These are phyloP conservation scores for Cryptococcus maquisensis DNA, from an alignment of 1,284 basidiomycete genomes.

Conservation along the genomic window DNA sequence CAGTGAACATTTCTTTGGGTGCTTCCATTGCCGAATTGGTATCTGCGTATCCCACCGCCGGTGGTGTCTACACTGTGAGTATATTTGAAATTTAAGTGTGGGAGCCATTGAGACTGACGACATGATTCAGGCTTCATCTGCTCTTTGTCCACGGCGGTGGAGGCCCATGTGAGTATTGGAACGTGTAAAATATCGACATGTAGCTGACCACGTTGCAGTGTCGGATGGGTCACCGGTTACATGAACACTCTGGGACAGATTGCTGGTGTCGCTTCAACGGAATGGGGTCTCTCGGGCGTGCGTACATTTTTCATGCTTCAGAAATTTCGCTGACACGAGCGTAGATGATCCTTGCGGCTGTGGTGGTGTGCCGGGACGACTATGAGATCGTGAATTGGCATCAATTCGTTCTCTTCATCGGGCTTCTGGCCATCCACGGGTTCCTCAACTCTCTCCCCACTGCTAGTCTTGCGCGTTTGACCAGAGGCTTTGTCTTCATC, in stretches of 20 bases:
- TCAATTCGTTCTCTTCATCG: conserved; percentile 69
- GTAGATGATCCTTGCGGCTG: conserved; percentile 67
- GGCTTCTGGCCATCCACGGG: conserved; percentile 68
- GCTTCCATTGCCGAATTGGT: conserved; percentile 40
- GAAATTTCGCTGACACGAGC: conserved; percentile 44
- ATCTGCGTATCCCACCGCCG: conserved; percentile 43
- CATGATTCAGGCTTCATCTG: conserved; percentile 20
- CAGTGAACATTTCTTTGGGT: conserved; percentile 32
- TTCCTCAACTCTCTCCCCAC: conserved; percentile 69
- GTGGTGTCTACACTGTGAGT: conserved; percentile 36
- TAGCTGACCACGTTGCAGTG: conserved; percentile 14
- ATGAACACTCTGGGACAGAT: conserved; percentile 73
- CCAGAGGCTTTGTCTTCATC: conserved; percentile 78
- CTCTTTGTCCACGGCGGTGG: conserved; percentile 24
- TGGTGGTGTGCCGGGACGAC: conserved; percentile 31
- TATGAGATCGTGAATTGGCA: conserved; percentile 53
- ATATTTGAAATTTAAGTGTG: neutral
- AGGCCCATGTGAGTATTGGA: conserved; percentile 25
- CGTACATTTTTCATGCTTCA: neutral
- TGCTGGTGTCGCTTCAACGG: conserved; percentile 54
- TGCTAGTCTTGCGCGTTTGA: conserved; percentile 69
- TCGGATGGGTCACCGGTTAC: conserved; percentile 66
- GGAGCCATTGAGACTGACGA: neutral
- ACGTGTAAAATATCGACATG: neutral
- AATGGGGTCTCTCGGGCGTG: conserved; percentile 64